These are phyloP conservation scores for Colletotrichum caudatum DNA, from an alignment of 2,329 filamentous ascomycete genomes.

Conservation along the genomic window DNA sequence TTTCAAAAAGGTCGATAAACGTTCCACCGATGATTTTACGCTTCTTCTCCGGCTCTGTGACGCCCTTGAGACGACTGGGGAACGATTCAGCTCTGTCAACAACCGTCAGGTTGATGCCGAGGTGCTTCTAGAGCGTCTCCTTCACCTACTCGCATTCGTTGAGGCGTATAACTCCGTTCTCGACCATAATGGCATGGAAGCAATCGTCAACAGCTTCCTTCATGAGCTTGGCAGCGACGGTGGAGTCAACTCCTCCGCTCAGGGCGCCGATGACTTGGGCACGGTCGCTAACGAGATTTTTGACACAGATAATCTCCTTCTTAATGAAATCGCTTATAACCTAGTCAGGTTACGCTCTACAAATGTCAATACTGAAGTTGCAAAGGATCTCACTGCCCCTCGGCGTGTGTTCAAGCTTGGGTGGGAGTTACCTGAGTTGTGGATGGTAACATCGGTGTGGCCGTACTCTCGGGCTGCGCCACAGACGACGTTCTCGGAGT, in stretches of 20 bases:
- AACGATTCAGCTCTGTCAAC: slow-evolving; percentile 84
- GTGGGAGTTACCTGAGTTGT: slow-evolving; percentile 70
- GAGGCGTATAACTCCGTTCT: slow-evolving; percentile 85
- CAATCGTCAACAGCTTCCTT: slow-evolving; percentile 82
- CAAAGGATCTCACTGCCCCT: slow-evolving; percentile 76
- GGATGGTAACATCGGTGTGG: slow-evolving; percentile 66
- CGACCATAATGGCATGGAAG: slow-evolving; percentile 86
- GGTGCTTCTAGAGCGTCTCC: slow-evolving; percentile 79
- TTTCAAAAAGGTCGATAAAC: slow-evolving; percentile 54
- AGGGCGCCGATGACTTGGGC: slow-evolving; percentile 78
- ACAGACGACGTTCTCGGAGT: slow-evolving; percentile 70
- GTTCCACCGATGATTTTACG: slow-evolving; percentile 89
- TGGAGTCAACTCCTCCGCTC: slow-evolving; percentile 85
- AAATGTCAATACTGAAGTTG: slow-evolving; percentile 90
- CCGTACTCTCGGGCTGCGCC: slow-evolving; percentile 65
- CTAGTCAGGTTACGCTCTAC: slow-evolving; percentile 82
- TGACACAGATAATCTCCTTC: slow-evolving; percentile 83
- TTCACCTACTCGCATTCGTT: slow-evolving; percentile 88
- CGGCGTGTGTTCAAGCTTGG: slow-evolving; percentile 75
- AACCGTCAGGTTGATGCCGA: slow-evolving; percentile 92
- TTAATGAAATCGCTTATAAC: slow-evolving; percentile 86
- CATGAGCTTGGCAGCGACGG: slow-evolving; percentile 89
- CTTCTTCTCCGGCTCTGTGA: slow-evolving; percentile 86
- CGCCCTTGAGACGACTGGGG: slow-evolving; percentile 79
- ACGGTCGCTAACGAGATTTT: slow-evolving; percentile 81